These are phyloP conservation scores for Rhodamnia rubescens DNA, from an alignment of 345 rosid species.

Conservation along the genomic window DNA sequence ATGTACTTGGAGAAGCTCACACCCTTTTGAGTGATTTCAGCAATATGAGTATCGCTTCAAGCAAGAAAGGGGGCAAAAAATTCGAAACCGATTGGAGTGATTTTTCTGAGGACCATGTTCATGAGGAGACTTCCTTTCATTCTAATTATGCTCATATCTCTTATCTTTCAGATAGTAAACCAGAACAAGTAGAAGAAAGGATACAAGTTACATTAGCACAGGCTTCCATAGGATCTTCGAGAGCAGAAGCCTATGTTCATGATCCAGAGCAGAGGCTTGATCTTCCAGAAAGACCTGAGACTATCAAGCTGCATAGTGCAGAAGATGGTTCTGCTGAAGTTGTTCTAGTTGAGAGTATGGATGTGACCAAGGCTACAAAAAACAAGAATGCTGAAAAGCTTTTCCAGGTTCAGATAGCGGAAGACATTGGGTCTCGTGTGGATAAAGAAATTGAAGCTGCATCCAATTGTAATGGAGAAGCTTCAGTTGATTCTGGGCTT, in stretches of 20 bases:
- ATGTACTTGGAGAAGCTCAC: background rate
- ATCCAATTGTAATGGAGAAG: background rate
- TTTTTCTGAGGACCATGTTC: background rate
- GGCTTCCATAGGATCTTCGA: background rate
- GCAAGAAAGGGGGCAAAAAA: background rate
- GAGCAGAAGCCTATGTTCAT: background rate
- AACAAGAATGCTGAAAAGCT: background rate
- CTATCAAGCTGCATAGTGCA: background rate
- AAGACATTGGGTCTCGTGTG: background rate
- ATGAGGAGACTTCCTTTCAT: background rate
- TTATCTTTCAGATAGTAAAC: background rate
- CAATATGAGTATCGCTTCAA: background rate
- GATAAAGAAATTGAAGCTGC: background rate
- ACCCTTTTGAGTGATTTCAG: background rate
- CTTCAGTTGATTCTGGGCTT: background rate
- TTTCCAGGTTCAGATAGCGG: background rate
- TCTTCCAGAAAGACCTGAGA: background rate
- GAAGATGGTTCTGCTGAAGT: background rate
- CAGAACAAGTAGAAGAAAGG: background rate
- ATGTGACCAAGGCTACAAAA: background rate
- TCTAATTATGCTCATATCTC: background rate
- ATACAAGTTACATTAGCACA: background rate
- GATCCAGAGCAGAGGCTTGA: background rate
- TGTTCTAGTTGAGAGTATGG: background rate
- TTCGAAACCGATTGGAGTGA: background rate